Evolutionary conservation across 495 filamentous ascomycete genomes (phyloP).

Genomic region (Penicillium coffeae): DNA sequence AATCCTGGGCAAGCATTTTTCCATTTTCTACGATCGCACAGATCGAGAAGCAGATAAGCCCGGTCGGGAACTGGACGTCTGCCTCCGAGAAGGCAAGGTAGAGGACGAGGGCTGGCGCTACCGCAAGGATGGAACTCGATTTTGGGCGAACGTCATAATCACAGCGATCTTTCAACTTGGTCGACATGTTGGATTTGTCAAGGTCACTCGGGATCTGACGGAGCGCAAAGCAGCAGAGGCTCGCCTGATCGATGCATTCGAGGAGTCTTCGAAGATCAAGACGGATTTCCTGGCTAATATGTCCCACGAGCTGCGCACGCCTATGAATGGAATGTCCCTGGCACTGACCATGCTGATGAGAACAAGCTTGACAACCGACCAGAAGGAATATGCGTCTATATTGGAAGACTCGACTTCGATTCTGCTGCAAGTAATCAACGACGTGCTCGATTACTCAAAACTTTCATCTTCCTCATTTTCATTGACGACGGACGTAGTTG

Average conservation of each 20-base stretch:
- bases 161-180: slow-evolving; percentile 55
- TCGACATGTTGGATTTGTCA: slow-evolving; percentile 59
- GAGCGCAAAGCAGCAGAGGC: slow-evolving; percentile 57
- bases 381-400: slow-evolving; percentile 71
- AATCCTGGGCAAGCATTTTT: slow-evolving; percentile 62
- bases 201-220: slow-evolving; percentile 62
- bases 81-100: slow-evolving; percentile 55
- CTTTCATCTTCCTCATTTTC: slow-evolving; percentile 83
- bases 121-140: slow-evolving; percentile 56
- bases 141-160: slow-evolving; percentile 68
- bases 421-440: slow-evolving; percentile 84
- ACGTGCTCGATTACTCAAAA: slow-evolving; percentile 86
- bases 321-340: slow-evolving; percentile 71
- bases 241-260: slow-evolving; percentile 57
- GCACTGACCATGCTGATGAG: slow-evolving; percentile 68
- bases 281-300: slow-evolving; percentile 74
- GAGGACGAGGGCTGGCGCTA: slow-evolving; percentile 68
- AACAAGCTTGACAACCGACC: slow-evolving; percentile 61
- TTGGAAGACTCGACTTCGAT: slow-evolving; percentile 77
- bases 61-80: slow-evolving; percentile 41
- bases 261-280: slow-evolving; percentile 62
- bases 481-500: slow-evolving; percentile 64
- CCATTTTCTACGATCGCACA: slow-evolving; percentile 56
- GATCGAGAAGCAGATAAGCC: slow-evolving; percentile 53
- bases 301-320: slow-evolving; percentile 86